Conservation (phyloP, 495 filamentous ascomycete genomes). For the Neurospora sp. region DNA sequence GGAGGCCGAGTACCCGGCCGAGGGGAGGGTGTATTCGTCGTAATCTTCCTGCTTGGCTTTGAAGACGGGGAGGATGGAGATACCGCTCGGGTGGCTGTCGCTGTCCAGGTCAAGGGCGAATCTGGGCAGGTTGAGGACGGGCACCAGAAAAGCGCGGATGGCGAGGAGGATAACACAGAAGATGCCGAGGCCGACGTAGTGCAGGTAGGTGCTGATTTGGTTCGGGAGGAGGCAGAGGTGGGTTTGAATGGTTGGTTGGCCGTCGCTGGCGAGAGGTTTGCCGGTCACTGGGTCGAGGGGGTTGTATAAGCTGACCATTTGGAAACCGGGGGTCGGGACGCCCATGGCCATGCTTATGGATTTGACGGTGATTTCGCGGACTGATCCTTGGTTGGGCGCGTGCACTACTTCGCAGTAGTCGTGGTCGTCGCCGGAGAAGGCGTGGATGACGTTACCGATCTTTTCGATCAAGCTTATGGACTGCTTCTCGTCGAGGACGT, state of each 20-base stretch:
- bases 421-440: constrained; percentile 95
- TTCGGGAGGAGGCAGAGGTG: constrained; percentile 88
- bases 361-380: constrained; percentile 90
- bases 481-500: constrained; percentile 67
- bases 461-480: constrained; percentile 62
- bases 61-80: constrained; percentile 28
- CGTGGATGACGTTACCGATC: constrained; percentile 64
- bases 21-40: constrained; percentile 21
- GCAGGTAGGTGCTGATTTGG: constrained; percentile 71
- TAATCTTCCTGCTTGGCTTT: constrained; percentile 38
- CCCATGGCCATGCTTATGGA: constrained; percentile 93
- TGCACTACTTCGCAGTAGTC: constrained; percentile 93
- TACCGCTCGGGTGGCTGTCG: background rate
- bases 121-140: constrained; percentile 30
- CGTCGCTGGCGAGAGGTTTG: constrained; percentile 36
- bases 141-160: constrained; percentile 49
- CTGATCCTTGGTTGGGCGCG: constrained; percentile 47
- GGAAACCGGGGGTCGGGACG: constrained; percentile 78
- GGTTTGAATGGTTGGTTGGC: constrained; percentile 58
- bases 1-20: constrained; percentile 16
- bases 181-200: constrained; percentile 54
- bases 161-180: constrained; percentile 51
- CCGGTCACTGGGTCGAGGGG: constrained; percentile 57
- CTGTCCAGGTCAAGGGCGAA: constrained; percentile 34
- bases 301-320: constrained; percentile 86